A percentile compares a stretch with the other conserved stretches of the same genome.
phyloP scores from a whole-genome alignment of 176 grass and related monocot genomes.

The Rhynchospora breviuscula region DNA sequence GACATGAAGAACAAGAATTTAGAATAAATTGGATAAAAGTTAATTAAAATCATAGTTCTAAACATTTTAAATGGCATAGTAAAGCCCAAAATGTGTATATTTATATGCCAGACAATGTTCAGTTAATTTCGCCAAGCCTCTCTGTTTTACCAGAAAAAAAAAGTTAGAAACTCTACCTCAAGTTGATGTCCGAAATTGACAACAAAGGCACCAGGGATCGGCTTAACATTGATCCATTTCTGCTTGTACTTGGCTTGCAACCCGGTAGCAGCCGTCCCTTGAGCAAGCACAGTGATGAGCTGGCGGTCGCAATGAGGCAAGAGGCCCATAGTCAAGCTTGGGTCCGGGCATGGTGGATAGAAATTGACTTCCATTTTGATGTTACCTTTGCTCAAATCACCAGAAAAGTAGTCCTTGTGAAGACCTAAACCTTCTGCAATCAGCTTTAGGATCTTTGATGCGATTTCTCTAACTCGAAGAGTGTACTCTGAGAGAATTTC shows the following conservation, averaged over 20 bases:
- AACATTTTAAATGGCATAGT: background rate
- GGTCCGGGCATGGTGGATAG: slow-evolving; percentile 29
- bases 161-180: slow-evolving; percentile 11
- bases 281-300: slow-evolving; percentile 32
- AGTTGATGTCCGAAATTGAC: slow-evolving; percentile 39
- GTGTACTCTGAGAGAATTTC: slow-evolving; percentile 10
- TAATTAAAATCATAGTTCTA: background rate
- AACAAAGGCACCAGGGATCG: slow-evolving; percentile 22
- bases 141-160: background rate
- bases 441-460: slow-evolving; percentile 16
- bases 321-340: slow-evolving; percentile 38
- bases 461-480: slow-evolving; percentile 3
- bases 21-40: background rate
- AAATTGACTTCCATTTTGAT: slow-evolving; percentile 24
- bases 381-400: slow-evolving; percentile 18
- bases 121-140: background rate
- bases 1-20: background rate
- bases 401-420: slow-evolving; percentile 20
- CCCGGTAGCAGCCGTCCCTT: slow-evolving; percentile 13
- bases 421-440: slow-evolving; percentile 33
- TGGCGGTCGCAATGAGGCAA: slow-evolving; percentile 32
- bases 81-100: background rate
- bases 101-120: background rate
- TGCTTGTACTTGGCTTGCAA: slow-evolving; percentile 28
- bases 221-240: slow-evolving; percentile 21